Evolutionary conservation across 2,329 filamentous ascomycete species (phyloP).

Genomic region (Talaromyces sp.): DNA sequence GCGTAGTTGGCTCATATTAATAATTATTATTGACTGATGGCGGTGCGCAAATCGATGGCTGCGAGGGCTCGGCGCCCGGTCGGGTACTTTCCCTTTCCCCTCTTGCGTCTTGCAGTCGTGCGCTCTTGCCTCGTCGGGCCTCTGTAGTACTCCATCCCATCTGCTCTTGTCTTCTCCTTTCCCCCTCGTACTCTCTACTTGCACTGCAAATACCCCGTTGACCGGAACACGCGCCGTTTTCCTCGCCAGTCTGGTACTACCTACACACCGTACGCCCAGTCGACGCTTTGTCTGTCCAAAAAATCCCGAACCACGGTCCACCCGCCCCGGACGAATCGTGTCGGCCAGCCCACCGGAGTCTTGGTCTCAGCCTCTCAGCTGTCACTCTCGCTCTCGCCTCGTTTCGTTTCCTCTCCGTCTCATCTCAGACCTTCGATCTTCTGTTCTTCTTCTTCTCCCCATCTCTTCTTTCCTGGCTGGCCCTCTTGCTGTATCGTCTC

Average conservation of each 20-base stretch:
- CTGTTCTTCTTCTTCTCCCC: not conserved
- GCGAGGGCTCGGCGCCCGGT: too few relatives aligned
- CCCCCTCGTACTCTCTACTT: not conserved
- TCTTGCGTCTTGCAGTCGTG: not conserved
- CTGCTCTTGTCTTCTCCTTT: not conserved
- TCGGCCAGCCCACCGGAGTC: not conserved
- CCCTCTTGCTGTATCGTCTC: not conserved
- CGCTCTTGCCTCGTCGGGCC: too few relatives aligned
- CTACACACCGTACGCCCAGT: not conserved
- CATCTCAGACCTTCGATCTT: not conserved
- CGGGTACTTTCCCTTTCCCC: not conserved
- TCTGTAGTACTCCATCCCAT: not conserved
- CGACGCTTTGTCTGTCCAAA: not conserved
- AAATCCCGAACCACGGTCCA: not conserved
- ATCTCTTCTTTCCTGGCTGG: not conserved
- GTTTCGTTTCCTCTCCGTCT: not conserved
- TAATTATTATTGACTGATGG: too few relatives aligned
- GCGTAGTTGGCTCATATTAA: too few relatives aligned
- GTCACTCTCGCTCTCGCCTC: not conserved
- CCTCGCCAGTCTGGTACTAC: too few relatives aligned
- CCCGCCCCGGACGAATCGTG: not conserved
- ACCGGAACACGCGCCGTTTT: not conserved
- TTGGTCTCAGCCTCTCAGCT: not conserved
- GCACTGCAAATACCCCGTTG: not conserved
- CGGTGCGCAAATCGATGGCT: too few relatives aligned